phyloP scores from a whole-genome alignment of 2,329 filamentous ascomycete species.

The Trematosphaeria pertusa region DNA sequence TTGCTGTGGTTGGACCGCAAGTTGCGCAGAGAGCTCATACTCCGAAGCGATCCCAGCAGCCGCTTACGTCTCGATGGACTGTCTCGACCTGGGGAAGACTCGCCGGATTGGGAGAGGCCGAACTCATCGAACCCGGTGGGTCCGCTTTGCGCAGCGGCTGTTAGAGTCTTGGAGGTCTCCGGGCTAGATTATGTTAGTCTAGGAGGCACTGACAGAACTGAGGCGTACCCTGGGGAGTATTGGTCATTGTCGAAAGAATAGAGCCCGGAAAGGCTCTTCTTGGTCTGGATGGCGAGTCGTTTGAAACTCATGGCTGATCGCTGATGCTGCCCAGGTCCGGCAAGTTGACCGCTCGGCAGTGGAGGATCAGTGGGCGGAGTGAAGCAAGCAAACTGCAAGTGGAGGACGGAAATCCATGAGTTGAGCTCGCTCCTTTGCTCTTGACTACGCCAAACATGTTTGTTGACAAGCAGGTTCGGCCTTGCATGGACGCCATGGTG shows the following conservation, averaged over 20 bases:
- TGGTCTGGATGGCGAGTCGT: constrained; percentile 33
- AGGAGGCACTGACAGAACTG: background rate
- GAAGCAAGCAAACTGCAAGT: background rate
- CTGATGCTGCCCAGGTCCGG: constrained; percentile 12
- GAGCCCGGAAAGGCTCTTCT: constrained; percentile 39
- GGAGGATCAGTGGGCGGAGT: background rate
- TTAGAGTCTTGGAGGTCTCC: background rate
- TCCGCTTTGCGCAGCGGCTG: background rate
- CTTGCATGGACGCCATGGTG: too few relatives aligned
- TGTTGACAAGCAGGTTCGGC: constrained; percentile 17
- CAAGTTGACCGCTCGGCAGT: too few relatives aligned
- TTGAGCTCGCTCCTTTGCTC: constrained; percentile 1
- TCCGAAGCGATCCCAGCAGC: constrained; percentile 36
- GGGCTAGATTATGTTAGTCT: background rate
- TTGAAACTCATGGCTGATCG: constrained; percentile 33
- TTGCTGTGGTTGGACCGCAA: constrained; percentile 27
- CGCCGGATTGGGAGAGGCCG: constrained; percentile 15
- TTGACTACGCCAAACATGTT: constrained; percentile 13
- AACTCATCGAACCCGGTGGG: constrained; percentile 21
- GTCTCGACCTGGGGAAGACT: constrained; percentile 24
- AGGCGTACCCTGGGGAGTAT: constrained; percentile 9
- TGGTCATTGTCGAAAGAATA: constrained; percentile 25
- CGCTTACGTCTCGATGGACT: constrained; percentile 35
- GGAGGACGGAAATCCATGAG: constrained; percentile 1
- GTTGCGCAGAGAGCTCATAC: constrained; percentile 34